phyloP scores from a whole-genome alignment of 441 rosid species.

The Populus hybrid region DNA sequence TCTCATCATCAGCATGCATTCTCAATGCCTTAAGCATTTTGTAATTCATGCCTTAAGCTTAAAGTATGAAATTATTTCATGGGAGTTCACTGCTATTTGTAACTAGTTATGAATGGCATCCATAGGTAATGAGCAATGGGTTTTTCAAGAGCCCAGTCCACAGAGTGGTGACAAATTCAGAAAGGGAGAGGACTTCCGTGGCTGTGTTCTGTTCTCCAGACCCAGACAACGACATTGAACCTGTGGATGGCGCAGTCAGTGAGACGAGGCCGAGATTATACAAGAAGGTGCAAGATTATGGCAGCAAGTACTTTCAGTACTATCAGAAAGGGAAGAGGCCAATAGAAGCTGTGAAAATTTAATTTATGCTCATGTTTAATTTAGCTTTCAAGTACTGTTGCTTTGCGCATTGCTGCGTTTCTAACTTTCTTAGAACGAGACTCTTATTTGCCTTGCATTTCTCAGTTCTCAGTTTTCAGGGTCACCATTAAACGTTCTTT shows the following conservation, averaged over 20 bases:
- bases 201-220: constrained; percentile 51
- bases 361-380: background rate
- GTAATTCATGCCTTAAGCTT: background rate
- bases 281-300: constrained; percentile 26
- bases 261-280: constrained; percentile 40
- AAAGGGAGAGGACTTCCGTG: constrained; percentile 43
- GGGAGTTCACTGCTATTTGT: background rate
- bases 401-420: no score
- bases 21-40: no score
- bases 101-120: background rate
- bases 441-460: no score
- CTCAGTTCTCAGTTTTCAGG: constrained; percentile 21
- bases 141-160: constrained; percentile 57
- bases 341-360: constrained; percentile 10
- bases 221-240: constrained; percentile 35
- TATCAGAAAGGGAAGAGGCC: constrained; percentile 27
- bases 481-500: no score
- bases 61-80: background rate
- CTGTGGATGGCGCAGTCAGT: constrained; percentile 29
- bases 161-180: constrained; percentile 41
- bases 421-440: no score
- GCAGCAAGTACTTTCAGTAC: constrained; percentile 13
- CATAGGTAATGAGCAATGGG: constrained; percentile 61
- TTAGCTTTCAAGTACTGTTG: background rate
- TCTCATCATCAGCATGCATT: background rate